These are phyloP conservation scores for Elongisporangium prolatum DNA, from an alignment of 352 stramenopile species.

Conservation along the genomic window DNA sequence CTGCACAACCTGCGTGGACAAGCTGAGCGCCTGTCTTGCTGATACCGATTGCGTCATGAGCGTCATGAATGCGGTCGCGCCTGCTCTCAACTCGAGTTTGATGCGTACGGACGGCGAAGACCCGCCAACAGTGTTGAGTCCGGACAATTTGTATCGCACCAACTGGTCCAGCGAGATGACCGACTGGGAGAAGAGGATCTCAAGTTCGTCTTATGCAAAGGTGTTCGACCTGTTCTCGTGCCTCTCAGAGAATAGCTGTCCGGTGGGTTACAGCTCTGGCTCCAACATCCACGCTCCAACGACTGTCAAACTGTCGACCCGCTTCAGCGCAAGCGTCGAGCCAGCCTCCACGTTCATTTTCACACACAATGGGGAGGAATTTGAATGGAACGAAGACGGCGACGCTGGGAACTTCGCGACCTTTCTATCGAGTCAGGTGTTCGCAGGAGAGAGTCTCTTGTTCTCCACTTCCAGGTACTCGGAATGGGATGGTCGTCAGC, in stretches of 20 bases:
- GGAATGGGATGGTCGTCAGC: neutral
- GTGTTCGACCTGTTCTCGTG: conserved; percentile 13
- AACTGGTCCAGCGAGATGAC: neutral
- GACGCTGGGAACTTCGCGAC: conserved; percentile 2
- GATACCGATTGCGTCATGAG: conserved; percentile 2
- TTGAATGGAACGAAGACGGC: conserved; percentile 3
- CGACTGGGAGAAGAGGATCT: neutral
- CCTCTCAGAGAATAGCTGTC: conserved; percentile 8
- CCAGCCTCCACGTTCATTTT: conserved; percentile 10
- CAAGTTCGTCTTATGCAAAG: neutral
- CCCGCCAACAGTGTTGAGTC: neutral
- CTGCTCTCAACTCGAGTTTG: neutral
- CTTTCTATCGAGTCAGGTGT: conserved; percentile 12
- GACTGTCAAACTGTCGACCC: neutral
- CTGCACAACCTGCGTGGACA: conserved; percentile 5
- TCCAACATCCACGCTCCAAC: neutral
- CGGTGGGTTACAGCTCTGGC: conserved; percentile 8
- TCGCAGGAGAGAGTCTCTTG: conserved; percentile 7
- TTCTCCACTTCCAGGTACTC: conserved; percentile 1
- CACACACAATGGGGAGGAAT: neutral
- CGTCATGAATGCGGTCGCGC: neutral
- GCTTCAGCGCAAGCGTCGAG: neutral
- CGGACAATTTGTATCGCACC: neutral
- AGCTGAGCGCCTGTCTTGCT: conserved; percentile 2
- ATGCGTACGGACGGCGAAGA: neutral